These are phyloP conservation scores for Knufia fluminis DNA, from an alignment of 2,329 filamentous ascomycete species.

Conservation along the genomic window DNA sequence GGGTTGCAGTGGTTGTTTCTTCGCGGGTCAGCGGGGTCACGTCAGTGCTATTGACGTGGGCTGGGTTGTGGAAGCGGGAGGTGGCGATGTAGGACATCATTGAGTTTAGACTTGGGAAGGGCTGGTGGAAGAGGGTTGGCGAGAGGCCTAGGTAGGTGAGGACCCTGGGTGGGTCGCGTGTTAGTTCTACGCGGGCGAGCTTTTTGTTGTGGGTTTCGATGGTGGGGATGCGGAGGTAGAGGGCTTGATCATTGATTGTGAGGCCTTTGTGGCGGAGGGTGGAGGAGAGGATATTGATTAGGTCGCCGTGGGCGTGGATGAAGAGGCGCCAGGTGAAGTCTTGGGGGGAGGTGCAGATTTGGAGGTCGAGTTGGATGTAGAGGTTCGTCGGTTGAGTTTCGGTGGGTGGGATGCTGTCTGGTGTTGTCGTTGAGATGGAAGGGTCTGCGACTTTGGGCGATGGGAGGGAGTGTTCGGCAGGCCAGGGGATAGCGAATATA, in stretches of 20 bases:
- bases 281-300: conserved; percentile 57
- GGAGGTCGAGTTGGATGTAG: conserved; percentile 62
- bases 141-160: conserved; percentile 46
- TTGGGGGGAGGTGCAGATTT: conserved; percentile 39
- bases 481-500: conserved; percentile 25
- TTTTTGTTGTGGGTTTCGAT: conserved; percentile 47
- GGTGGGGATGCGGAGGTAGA: conserved; percentile 59
- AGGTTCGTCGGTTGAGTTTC: conserved; percentile 31
- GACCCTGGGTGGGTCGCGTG: conserved; percentile 45
- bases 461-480: conserved; percentile 7
- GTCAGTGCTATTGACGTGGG: conserved; percentile 39
- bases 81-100: conserved; percentile 33
- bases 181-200: conserved; percentile 49
- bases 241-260: conserved; percentile 52
- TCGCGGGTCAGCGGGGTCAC: conserved; percentile 6
- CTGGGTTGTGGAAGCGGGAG: conserved; percentile 39
- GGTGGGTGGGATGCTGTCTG: too few relatives aligned
- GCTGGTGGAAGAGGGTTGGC: conserved; percentile 39
- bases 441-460: too few relatives aligned
- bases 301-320: conserved; percentile 62
- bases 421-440: too few relatives aligned
- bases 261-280: conserved; percentile 58
- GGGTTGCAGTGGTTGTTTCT: conserved; percentile 24
- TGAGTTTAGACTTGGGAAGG: conserved; percentile 38
- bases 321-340: conserved; percentile 56